Evolutionary conservation across 495 filamentous ascomycete species (phyloP).

Genomic region (Amorphotheca resinae): DNA sequence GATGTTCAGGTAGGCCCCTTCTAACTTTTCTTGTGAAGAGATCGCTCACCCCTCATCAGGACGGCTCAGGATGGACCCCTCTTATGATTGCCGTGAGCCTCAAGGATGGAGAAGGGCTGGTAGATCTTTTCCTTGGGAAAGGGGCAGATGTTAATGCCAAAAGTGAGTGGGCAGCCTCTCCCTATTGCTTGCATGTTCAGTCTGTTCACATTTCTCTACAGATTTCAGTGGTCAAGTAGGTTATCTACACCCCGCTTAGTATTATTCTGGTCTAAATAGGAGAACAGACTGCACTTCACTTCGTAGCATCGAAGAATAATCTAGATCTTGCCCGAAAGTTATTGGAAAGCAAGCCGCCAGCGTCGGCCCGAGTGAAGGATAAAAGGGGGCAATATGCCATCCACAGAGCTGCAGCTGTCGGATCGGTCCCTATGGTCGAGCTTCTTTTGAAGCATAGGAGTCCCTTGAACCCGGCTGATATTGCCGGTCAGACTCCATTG

Average conservation of each 20-base stretch:
- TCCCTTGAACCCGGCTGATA: slow-evolving; percentile 79
- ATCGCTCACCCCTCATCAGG: slow-evolving; percentile 31
- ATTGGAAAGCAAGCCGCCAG: slow-evolving; percentile 52
- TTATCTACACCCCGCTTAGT: not conserved
- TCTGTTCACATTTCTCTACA: not conserved
- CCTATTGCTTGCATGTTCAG: slow-evolving; percentile 21
- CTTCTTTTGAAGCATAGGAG: slow-evolving; percentile 66
- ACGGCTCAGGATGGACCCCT: slow-evolving; percentile 86
- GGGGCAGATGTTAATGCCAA: slow-evolving; percentile 62
- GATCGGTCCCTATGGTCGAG: slow-evolving; percentile 74
- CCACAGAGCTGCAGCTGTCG: slow-evolving; percentile 84
- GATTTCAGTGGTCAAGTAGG: slow-evolving; percentile 46
- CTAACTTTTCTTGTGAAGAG: not conserved
- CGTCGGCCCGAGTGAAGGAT: slow-evolving; percentile 75
- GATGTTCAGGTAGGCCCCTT: slow-evolving; percentile 56
- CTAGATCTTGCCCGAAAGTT: slow-evolving; percentile 70
- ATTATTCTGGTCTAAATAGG: not conserved
- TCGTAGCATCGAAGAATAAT: slow-evolving; percentile 79
- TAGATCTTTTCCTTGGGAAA: slow-evolving; percentile 67
- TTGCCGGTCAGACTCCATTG: slow-evolving; percentile 69
- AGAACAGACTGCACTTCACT: slow-evolving; percentile 79
- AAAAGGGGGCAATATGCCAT: slow-evolving; percentile 74
- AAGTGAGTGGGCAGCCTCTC: slow-evolving; percentile 35
- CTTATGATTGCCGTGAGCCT: slow-evolving; percentile 87
- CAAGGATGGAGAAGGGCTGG: slow-evolving; percentile 51